Conservation (phyloP, 2,329 filamentous ascomycete species). For the Nemania abortiva region DNA sequence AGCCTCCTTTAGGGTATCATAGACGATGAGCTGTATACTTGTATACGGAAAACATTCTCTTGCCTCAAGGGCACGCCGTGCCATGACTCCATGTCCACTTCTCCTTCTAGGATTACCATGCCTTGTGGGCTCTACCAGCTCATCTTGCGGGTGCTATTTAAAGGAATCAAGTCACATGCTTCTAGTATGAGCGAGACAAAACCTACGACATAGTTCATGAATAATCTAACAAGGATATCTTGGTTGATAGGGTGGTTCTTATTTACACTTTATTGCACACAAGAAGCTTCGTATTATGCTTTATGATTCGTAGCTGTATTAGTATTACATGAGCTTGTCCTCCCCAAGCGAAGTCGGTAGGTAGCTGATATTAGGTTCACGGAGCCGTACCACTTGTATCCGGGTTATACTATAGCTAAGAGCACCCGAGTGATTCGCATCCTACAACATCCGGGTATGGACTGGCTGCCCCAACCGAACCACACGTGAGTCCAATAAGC, state of each 20-base stretch:
- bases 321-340: not conserved
- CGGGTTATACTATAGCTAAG: not conserved
- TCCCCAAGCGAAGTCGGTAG: not conserved
- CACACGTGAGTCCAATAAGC: not conserved
- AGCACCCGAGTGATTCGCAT: not conserved
- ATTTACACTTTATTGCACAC: not conserved
- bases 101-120: no score
- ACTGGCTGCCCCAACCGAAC: not conserved
- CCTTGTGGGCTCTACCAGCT: no score
- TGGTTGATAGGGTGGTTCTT: no score
- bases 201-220: not conserved
- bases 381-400: not conserved
- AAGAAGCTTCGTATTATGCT: not conserved
- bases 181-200: not conserved
- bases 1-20: no score
- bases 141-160: no score
- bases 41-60: no score
- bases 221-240: no score
- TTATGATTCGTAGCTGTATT: not conserved
- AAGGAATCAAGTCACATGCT: not conserved
- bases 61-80: no score
- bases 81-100: no score
- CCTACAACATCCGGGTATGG: not conserved
- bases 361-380: not conserved
- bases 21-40: no score